These are phyloP conservation scores for Tilletia horrida DNA, from an alignment of 1,284 basidiomycete genomes.

Conservation along the genomic window DNA sequence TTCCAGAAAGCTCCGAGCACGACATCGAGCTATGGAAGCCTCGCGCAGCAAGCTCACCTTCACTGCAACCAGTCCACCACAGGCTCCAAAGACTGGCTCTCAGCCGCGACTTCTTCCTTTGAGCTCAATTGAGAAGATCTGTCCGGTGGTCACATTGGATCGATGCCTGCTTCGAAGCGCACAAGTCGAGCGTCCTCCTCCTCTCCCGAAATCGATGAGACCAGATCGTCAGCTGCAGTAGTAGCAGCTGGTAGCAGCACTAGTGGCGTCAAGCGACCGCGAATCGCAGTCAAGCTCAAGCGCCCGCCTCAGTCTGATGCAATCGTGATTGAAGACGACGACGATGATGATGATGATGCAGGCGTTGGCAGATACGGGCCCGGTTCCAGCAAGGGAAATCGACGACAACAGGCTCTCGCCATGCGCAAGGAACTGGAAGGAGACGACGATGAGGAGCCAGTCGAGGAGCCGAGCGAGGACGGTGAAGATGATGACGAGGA, in stretches of 20 bases:
- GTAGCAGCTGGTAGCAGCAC: background rate
- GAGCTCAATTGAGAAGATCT: too few relatives aligned
- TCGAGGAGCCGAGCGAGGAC: background rate
- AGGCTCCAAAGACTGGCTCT: too few relatives aligned
- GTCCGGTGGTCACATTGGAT: too few relatives aligned
- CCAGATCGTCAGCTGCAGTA: background rate
- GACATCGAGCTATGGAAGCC: too few relatives aligned
- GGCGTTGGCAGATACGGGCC: background rate
- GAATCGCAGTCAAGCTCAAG: constrained; percentile 3
- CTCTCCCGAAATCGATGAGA: constrained; percentile 1
- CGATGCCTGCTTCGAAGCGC: constrained; percentile 10
- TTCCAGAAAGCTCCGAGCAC: too few relatives aligned
- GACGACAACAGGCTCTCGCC: too few relatives aligned
- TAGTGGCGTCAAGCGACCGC: background rate
- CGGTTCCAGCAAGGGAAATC: background rate
- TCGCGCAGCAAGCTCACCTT: too few relatives aligned
- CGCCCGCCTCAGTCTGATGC: background rate
- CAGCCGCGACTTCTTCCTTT: too few relatives aligned
- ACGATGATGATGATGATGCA: background rate
- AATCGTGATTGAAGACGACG: background rate
- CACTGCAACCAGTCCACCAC: too few relatives aligned
- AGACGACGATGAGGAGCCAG: background rate
- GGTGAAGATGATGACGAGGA: constrained; percentile 10
- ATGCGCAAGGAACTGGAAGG: too few relatives aligned
- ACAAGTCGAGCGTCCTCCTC: background rate